Evolutionary conservation across 192 early-diverging fungal species (phyloP), one percentile per base, ranked within the genome.

Genomic region (Rhizophlyctis rosea): DNA sequence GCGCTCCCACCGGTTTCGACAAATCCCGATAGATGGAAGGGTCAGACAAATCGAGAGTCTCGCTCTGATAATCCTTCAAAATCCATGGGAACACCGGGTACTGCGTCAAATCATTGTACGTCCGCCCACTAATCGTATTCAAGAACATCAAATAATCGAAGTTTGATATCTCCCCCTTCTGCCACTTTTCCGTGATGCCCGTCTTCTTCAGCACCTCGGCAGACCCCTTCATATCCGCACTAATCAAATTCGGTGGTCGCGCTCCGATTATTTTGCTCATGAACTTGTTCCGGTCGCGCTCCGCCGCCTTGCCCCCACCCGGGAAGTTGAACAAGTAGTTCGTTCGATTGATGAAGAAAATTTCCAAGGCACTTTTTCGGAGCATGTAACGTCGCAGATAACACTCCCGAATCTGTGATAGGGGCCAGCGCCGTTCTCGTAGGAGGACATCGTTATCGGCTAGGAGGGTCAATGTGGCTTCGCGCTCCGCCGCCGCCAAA

Each of bases 111-210:
- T 98, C 94, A 66, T 80, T 71, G 64, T 74, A 72, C 1, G 71
- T 81, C 27, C 76, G 59, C 1, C 92, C 95, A 28, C 92, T 90
- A 33, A 93, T 69, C 0, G 92, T 92, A 70, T 98, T 98, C 7
- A 98, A 78, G 34, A 85, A 81, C 91, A 96, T 95, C 55, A 98
- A 61, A 54, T 98, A 98, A 69, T 98, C 94, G 72, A 96, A 98
- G 61, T 98, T 98, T 48, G 88, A 87, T 36, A 98, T 87, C 68
- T 95, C 91, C 25, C 89, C 74, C 30, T 77, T 80, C 61, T 89
- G 82, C 95, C 95, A 98, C 34, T 81, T 76, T 57, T 89, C 82
- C 0, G 90, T 91, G 56, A 93, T 70, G 28, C 87, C 86, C 4
- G 74, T 75, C 34, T 75, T 84, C 25, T 79, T 79, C 64, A 88